These are phyloP conservation scores for Rhodomyrtus psidioides DNA, from an alignment of 441 rosid genomes.

Conservation along the genomic window DNA sequence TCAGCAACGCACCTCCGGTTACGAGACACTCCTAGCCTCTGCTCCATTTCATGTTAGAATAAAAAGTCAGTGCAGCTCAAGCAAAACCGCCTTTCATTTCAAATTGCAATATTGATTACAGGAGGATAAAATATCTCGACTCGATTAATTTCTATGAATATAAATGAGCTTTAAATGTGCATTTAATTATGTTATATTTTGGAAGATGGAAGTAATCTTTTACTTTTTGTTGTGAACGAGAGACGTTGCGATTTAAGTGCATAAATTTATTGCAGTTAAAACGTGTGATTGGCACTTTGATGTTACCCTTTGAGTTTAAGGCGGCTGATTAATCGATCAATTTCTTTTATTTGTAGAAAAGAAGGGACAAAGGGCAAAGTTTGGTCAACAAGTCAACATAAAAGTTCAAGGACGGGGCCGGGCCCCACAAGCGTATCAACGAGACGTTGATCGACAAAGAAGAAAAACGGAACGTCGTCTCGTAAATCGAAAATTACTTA, in stretches of 20 bases:
- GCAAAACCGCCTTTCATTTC: background rate
- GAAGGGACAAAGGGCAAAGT: background rate
- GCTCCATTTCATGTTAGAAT: background rate
- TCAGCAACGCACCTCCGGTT: too few species aligned
- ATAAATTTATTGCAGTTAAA: background rate
- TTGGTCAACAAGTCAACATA: background rate
- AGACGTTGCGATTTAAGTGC: background rate
- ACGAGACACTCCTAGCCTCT: too few species aligned
- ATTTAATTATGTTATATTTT: background rate
- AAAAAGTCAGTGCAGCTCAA: rapidly evolving
- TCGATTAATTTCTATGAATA: background rate
- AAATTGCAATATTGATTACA: background rate
- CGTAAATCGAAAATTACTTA: background rate
- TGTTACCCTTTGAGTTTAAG: background rate
- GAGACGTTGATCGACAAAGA: background rate
- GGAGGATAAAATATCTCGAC: background rate
- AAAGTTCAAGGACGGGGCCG: background rate
- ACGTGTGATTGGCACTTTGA: background rate
- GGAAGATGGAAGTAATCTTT: background rate
- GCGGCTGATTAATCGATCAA: background rate
- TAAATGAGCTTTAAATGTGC: background rate
- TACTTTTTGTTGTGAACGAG: background rate
- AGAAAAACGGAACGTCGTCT: background rate
- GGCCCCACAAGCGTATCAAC: background rate
- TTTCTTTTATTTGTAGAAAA: background rate